These are phyloP conservation scores for Fusarium pilosicola DNA, from an alignment of 2,329 filamentous ascomycete species.

Conservation along the genomic window DNA sequence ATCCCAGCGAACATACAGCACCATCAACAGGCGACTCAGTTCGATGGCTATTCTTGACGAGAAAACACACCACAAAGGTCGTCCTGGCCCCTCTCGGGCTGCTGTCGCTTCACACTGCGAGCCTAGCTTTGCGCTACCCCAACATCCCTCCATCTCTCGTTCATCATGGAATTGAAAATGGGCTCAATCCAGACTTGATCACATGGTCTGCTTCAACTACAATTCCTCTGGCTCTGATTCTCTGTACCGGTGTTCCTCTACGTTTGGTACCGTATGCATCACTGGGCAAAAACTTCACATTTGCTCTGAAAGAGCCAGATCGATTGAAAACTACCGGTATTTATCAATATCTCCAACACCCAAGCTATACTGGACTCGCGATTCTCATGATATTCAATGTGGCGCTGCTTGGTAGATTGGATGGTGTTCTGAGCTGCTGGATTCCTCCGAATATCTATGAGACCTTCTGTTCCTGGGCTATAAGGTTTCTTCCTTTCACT, in stretches of 20 bases:
- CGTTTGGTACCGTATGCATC: conserved; percentile 53
- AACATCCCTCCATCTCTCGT: conserved; percentile 39
- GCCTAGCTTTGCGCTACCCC: conserved; percentile 29
- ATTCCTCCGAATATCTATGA: conserved; percentile 41
- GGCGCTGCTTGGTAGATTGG: conserved; percentile 49
- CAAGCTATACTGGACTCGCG: conserved; percentile 59
- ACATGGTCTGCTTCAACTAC: conserved; percentile 51
- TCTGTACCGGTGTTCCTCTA: conserved; percentile 47
- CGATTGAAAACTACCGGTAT: conserved; percentile 57
- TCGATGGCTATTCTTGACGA: conserved; percentile 41
- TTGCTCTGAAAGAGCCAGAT: conserved; percentile 58
- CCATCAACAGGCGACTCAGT: conserved; percentile 38
- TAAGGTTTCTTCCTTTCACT: neutral
- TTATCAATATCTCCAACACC: conserved; percentile 62
- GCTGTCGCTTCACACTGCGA: conserved; percentile 36
- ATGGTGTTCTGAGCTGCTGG: conserved; percentile 54
- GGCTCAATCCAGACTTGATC: conserved; percentile 45
- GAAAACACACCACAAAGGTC: conserved; percentile 37
- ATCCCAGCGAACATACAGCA: conserved; percentile 31
- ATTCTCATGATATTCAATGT: conserved; percentile 48
- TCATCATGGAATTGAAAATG: conserved; percentile 46
- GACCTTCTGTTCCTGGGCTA: neutral
- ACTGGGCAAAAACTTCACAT: conserved; percentile 64
- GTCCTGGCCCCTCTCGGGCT: conserved; percentile 38
- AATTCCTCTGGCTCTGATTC: conserved; percentile 48